phyloP scores from a whole-genome alignment of 805 yeast genomes.

The Blastobotrys robertii region DNA sequence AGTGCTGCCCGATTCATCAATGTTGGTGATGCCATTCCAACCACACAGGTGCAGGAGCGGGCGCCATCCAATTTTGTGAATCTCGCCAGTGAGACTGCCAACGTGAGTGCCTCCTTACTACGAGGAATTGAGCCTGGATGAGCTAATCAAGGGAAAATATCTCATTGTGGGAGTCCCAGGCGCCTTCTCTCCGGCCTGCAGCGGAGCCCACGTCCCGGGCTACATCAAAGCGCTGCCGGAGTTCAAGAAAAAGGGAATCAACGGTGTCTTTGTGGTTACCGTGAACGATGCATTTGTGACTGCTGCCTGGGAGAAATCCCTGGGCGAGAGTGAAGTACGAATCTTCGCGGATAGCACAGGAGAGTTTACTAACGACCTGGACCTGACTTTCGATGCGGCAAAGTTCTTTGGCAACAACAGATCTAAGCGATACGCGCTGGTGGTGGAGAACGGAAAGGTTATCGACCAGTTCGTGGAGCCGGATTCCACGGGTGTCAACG shows the following conservation, averaged over 20 bases:
- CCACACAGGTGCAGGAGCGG: slow-evolving; percentile 41
- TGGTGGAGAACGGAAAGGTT: slow-evolving; percentile 69
- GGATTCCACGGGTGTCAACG: slow-evolving; percentile 60
- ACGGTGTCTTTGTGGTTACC: slow-evolving; percentile 53
- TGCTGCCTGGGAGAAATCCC: slow-evolving; percentile 60
- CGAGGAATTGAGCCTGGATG: background rate
- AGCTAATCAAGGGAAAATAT: slow-evolving; percentile 34
- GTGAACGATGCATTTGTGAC: slow-evolving; percentile 85
- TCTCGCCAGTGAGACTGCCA: slow-evolving; percentile 37
- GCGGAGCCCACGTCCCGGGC: slow-evolving; percentile 67
- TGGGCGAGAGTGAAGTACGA: slow-evolving; percentile 31
- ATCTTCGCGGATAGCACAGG: slow-evolving; percentile 77
- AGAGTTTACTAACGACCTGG: slow-evolving; percentile 56
- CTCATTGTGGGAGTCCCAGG: slow-evolving; percentile 59
- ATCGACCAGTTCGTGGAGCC: slow-evolving; percentile 64
- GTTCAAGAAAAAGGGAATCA: slow-evolving; percentile 58
- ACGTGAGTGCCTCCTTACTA: slow-evolving; percentile 5
- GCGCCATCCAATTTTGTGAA: slow-evolving; percentile 57
- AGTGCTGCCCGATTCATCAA: slow-evolving; percentile 28
- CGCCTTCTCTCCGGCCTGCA: slow-evolving; percentile 76
- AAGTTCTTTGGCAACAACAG: slow-evolving; percentile 68
- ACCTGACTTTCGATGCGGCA: slow-evolving; percentile 64
- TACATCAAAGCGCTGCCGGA: slow-evolving; percentile 42
- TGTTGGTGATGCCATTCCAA: slow-evolving; percentile 57
- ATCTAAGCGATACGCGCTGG: slow-evolving; percentile 63